Conservation (phyloP, 2,329 filamentous ascomycete species). For the Neonectria hederae region DNA sequence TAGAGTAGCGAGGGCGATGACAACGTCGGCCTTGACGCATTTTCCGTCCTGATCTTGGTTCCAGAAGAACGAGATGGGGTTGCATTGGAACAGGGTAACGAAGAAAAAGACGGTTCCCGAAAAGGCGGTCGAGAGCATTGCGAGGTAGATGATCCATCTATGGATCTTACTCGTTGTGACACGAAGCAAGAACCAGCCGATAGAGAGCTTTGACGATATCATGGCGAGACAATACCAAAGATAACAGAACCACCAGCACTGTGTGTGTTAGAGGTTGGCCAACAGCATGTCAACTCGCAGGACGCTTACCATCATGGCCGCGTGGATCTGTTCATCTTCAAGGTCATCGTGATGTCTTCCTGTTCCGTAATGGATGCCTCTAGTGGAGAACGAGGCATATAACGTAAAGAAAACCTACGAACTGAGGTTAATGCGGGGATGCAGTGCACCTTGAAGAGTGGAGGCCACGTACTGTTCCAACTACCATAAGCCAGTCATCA, state of each 20-base stretch:
- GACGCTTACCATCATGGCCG: conserved; percentile 46
- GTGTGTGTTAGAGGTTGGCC: conserved; percentile 8
- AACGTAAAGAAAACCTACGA: conserved; percentile 37
- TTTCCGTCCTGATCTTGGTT: conserved; percentile 32
- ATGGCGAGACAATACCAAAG: conserved; percentile 41
- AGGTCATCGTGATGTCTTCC: conserved; percentile 48
- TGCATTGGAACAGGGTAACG: conserved; percentile 45
- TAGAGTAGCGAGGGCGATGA: conserved; percentile 58
- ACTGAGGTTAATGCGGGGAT: conserved; percentile 26
- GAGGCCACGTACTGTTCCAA: conserved; percentile 41
- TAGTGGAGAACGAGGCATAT: conserved; percentile 26
- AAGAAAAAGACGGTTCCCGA: conserved; percentile 46
- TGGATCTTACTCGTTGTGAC: conserved; percentile 37
- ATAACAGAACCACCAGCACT: conserved; percentile 46
- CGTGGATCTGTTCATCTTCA: conserved; percentile 27
- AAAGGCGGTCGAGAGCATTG: conserved; percentile 41
- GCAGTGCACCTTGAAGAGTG: conserved; percentile 27
- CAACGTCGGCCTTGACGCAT: conserved; percentile 47
- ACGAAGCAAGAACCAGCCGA: conserved; percentile 47
- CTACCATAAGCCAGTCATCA: conserved; percentile 51
- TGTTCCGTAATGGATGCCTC: conserved; percentile 48
- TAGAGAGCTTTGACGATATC: conserved; percentile 47
- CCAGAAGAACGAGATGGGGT: conserved; percentile 44
- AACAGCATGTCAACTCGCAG: neutral
- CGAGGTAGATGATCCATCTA: conserved; percentile 41